Base-by-base conservation (phyloP, 495 filamentous ascomycete genomes). In the Immersiella caudata region DNA sequence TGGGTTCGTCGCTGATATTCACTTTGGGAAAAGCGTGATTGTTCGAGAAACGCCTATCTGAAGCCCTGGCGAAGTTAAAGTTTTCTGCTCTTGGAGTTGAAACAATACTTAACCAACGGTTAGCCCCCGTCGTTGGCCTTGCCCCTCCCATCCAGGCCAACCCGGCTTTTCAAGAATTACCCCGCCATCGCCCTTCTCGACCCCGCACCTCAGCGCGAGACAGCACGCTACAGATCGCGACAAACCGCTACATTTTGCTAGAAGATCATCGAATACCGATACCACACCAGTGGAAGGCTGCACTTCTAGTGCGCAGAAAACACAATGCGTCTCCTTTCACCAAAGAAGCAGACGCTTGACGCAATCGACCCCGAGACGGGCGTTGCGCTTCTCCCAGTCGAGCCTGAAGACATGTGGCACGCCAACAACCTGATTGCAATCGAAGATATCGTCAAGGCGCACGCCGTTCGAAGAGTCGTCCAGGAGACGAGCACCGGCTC, bases 361-460 rank as follows among this genome's bases (percentile, higher is more conserved):
- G 86, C 86, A 35, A 81, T 92, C 81, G 92, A 91, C 83, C 67
- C 64, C 21, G 89, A 90, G 4, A 92, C 91, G 12, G 87, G 81
- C 64, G 87, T 97, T 69, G 92, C 90, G 27, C 83, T 99, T 58
- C 85, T 92, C 58, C 94, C 95, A 2, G 89, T 93, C 74, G 95
- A 97, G 72, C 92, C 93, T 33, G 95, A 98, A 80, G 95, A 99
- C 77, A 97, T 99, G 93, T 99, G 95, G 95, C 94, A 97, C 74
- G 90, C 91, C 76, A 94, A 97, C 84, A 99, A 99, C 80, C 85
- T 99, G 46, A 94, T 99, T 76, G 87, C 88, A 14, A 86, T 88
- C 25, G 84, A 81, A 46, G 96, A 99, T 70, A 80, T 92, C 57
- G 84, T 99, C 65, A 89, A 88, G 69, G 93, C 93, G 29, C 90